phyloP scores from a whole-genome alignment of 352 stramenopile species.

The Phytophthora capsici region DNA sequence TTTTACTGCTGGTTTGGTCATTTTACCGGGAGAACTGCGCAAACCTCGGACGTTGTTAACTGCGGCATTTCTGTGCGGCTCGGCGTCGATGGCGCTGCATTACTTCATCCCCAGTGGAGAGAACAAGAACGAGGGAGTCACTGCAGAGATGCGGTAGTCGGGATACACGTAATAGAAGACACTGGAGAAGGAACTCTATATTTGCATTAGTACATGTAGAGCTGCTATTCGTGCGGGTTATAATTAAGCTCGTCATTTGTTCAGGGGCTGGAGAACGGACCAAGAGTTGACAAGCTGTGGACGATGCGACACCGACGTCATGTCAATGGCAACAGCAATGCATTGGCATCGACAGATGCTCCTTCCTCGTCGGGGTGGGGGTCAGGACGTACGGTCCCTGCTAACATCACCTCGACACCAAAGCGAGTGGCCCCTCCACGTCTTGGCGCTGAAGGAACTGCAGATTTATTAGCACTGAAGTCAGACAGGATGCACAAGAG shows the following conservation, averaged over 20 bases:
- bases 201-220: slow-evolving; percentile 17
- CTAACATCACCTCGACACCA: slow-evolving; percentile 15
- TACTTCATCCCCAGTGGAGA: slow-evolving; percentile 53
- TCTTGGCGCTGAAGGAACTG: not conserved
- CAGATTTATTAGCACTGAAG: not conserved
- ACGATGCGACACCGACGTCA: slow-evolving; percentile 58
- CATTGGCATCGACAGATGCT: slow-evolving; percentile 3
- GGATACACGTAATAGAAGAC: slow-evolving; percentile 21
- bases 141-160: not conserved
- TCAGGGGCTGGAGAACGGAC: not conserved
- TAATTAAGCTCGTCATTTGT: slow-evolving; percentile 12
- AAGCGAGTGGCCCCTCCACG: slow-evolving; percentile 4
- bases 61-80: slow-evolving; percentile 58
- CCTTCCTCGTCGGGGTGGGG: slow-evolving; percentile 14
- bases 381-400: slow-evolving; percentile 16
- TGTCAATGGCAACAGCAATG: slow-evolving; percentile 64
- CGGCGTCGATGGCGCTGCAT: slow-evolving; percentile 64
- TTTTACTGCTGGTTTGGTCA: slow-evolving; percentile 61
- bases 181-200: slow-evolving; percentile 21
- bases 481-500: slow-evolving; percentile 3
- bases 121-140: slow-evolving; percentile 21
- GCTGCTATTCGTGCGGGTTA: slow-evolving; percentile 17
- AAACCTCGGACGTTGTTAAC: slow-evolving; percentile 48
- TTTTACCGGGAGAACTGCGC: slow-evolving; percentile 55
- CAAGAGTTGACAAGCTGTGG: not conserved